Percentiles rank a stretch among this genome's conserved stretches.
These are phyloP conservation scores for Deakozyma indianensis DNA, from an alignment of 805 yeast species.

Conservation along the genomic window DNA sequence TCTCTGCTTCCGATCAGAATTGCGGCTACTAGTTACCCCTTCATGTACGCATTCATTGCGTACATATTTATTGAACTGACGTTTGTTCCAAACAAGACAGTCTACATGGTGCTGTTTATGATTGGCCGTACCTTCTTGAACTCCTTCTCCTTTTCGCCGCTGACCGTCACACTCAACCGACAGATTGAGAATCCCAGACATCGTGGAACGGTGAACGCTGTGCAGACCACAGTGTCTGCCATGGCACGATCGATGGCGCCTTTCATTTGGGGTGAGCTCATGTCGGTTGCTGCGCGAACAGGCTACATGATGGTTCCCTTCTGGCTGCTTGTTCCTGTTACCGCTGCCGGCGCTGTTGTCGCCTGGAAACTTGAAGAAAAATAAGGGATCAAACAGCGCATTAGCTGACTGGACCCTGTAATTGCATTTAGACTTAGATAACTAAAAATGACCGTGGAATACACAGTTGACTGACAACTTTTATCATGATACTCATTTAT, in stretches of 20 bases:
- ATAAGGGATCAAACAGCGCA: neutral
- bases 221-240: slow-evolving; percentile 37
- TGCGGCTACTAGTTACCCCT: slow-evolving; percentile 28
- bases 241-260: slow-evolving; percentile 47
- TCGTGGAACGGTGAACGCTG: slow-evolving; percentile 41
- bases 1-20: slow-evolving; percentile 31
- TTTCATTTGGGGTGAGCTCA: slow-evolving; percentile 35
- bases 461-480: no score
- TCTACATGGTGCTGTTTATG: slow-evolving; percentile 13
- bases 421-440: no score
- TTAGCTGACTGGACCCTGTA: no score
- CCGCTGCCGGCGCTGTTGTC: slow-evolving; percentile 6
- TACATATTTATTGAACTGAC: slow-evolving; percentile 28
- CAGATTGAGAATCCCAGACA: slow-evolving; percentile 39
- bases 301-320: slow-evolving; percentile 13
- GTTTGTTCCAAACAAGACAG: slow-evolving; percentile 2
- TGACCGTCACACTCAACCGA: slow-evolving; percentile 38
- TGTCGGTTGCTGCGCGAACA: slow-evolving; percentile 22
- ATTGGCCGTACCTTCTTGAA: slow-evolving; percentile 26
- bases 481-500: no score
- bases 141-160: slow-evolving; percentile 38
- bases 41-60: slow-evolving; percentile 33
- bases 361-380: neutral
- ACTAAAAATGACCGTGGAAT: no score
- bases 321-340: slow-evolving; percentile 10